Evolutionary conservation across 495 filamentous ascomycete species (phyloP).

Genomic region (Trichoderma orchidacearum): DNA sequence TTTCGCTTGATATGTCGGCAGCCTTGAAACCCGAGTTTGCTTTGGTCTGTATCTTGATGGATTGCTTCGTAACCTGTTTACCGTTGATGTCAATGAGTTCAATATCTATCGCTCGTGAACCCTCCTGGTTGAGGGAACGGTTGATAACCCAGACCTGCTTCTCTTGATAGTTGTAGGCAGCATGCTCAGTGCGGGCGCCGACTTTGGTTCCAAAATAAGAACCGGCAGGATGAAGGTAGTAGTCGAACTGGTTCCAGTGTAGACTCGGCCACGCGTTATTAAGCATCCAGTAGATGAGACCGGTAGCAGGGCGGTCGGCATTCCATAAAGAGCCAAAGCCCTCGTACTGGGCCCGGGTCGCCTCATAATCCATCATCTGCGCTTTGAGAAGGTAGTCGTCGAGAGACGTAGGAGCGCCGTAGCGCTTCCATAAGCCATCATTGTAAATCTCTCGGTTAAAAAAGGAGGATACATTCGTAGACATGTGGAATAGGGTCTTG

Average conservation of each 20-base stretch:
- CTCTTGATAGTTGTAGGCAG: constrained; percentile 37
- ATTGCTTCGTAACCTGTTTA: constrained; percentile 17
- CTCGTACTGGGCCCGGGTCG: constrained; percentile 46
- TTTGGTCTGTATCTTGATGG: constrained; percentile 12
- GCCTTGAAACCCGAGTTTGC: constrained; percentile 24
- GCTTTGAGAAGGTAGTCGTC: constrained; percentile 41
- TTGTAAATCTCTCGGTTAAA: constrained; percentile 44
- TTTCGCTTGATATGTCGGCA: constrained; percentile 12
- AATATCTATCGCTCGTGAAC: constrained; percentile 27
- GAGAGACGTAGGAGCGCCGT: constrained; percentile 35
- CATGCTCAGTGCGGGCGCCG: constrained; percentile 38
- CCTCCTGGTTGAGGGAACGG: constrained; percentile 27
- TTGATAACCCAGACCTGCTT: constrained; percentile 41
- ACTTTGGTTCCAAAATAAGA: constrained; percentile 47
- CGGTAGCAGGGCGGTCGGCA: constrained; percentile 39
- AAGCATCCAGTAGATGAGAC: constrained; percentile 56
- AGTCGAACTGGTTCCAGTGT: constrained; percentile 56
- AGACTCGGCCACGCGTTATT: constrained; percentile 51
- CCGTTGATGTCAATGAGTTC: constrained; percentile 37
- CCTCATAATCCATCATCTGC: constrained; percentile 51
- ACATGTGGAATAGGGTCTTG: constrained; percentile 47
- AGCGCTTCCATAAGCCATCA: constrained; percentile 34
- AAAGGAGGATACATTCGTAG: constrained; percentile 36
- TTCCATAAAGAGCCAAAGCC: constrained; percentile 38
- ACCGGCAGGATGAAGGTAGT: constrained; percentile 43